Conservation (phyloP, 148 eudicot species). For the Nepenthes mirabilis region DNA sequence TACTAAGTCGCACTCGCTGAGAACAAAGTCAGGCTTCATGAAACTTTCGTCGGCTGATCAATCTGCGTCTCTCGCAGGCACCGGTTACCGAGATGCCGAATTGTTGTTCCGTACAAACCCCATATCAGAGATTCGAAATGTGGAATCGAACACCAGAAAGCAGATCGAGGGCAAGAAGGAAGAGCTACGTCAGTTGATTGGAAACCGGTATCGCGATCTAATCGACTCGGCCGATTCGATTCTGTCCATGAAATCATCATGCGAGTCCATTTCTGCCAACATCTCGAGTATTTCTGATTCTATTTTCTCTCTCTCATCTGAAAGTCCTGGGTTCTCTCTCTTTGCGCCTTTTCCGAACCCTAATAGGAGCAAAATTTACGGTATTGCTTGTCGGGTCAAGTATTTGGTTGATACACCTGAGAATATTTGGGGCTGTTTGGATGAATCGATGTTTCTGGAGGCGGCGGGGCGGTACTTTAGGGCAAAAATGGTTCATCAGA, state of each 20-base stretch:
- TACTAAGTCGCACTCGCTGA: too few relatives aligned
- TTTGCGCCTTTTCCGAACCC: slow-evolving; percentile 26
- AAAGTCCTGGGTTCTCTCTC: slow-evolving; percentile 12
- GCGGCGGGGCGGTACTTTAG: slow-evolving; percentile 60
- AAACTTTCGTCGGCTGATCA: too few relatives aligned
- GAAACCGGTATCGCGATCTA: slow-evolving; percentile 77
- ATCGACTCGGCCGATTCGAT: slow-evolving; percentile 95
- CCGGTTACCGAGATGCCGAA: slow-evolving; percentile 36
- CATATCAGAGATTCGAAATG: slow-evolving; percentile 44
- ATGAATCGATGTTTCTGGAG: slow-evolving; percentile 80
- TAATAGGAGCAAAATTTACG: slow-evolving; percentile 38
- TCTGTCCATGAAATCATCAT: slow-evolving; percentile 61
- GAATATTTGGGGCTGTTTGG: slow-evolving; percentile 92
- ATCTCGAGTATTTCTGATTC: slow-evolving; percentile 33
- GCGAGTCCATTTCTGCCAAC: slow-evolving; percentile 63
- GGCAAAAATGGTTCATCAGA: slow-evolving; percentile 59
- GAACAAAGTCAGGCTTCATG: too few relatives aligned
- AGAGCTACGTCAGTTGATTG: slow-evolving; percentile 87
- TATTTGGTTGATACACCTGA: slow-evolving; percentile 96
- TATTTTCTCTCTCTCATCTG: slow-evolving; percentile 26
- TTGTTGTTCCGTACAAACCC: slow-evolving; percentile 37
- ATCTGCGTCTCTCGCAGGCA: slow-evolving; percentile 1
- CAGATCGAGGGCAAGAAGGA: slow-evolving; percentile 85
- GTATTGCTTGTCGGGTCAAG: slow-evolving; percentile 84
- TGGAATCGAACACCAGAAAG: slow-evolving; percentile 50